Evolutionary conservation across 108 stramenopile genomes (phyloP).

Genomic region (Aurantiochytrium sp.): DNA sequence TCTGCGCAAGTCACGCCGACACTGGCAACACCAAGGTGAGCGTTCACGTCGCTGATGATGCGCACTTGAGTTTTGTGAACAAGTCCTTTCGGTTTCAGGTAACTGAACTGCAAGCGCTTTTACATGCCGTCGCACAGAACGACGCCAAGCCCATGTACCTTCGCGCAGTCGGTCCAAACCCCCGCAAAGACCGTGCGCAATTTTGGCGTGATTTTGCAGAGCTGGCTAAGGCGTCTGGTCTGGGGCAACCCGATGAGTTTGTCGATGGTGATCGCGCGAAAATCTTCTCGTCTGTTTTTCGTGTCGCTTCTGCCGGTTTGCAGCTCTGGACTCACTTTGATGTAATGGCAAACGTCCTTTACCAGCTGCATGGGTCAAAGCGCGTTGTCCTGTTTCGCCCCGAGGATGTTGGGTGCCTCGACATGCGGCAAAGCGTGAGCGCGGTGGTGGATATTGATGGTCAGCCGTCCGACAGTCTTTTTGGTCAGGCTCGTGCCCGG

Average conservation of each 20-base stretch:
- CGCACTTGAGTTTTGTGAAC: not conserved
- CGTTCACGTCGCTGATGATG: not conserved
- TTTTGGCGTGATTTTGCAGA: slow-evolving; percentile 17
- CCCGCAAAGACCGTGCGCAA: slow-evolving; percentile 15
- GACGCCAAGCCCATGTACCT: not conserved
- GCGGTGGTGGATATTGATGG: not conserved
- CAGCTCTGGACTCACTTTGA: slow-evolving; percentile 22
- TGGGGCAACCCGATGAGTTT: not conserved
- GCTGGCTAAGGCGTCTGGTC: not conserved
- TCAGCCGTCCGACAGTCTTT: not conserved
- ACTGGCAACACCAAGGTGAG: not conserved
- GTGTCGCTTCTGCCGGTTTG: not conserved
- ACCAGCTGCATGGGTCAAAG: slow-evolving; percentile 16
- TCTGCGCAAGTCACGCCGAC: not conserved
- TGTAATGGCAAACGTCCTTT: slow-evolving; percentile 7
- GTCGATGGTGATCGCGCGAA: not conserved
- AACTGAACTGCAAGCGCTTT: not conserved
- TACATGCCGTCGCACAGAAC: not conserved
- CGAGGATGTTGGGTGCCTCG: not conserved
- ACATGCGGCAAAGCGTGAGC: not conserved
- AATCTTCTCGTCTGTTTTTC: slow-evolving; percentile 14
- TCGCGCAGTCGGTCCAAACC: slow-evolving; percentile 4
- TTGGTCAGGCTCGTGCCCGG: not conserved
- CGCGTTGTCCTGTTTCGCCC: not conserved
- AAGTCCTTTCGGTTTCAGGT: not conserved